A percentile compares a stretch with the other conserved stretches of the same genome.
phyloP scores from a whole-genome alignment of 2,329 filamentous ascomycete species.

The Trichoderma simmonsii region DNA sequence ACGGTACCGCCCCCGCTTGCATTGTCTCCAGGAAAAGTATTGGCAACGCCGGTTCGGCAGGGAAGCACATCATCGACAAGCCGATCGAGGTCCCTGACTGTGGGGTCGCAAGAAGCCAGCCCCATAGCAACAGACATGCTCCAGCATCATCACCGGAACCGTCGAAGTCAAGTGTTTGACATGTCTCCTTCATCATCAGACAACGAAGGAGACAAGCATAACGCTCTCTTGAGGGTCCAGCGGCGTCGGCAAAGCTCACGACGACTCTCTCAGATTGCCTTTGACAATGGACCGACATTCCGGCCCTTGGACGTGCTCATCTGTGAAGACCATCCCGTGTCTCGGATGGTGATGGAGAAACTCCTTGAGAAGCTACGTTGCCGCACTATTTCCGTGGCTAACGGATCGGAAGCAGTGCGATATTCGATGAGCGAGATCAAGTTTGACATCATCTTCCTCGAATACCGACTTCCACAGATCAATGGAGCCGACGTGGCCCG shows the following conservation, averaged over 20 bases:
- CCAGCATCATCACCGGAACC: slow-evolving; percentile 73
- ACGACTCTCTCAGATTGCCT: slow-evolving; percentile 84
- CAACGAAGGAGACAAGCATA: slow-evolving; percentile 90
- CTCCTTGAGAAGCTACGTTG: slow-evolving; percentile 92
- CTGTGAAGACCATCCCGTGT: slow-evolving; percentile 96
- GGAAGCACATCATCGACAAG: slow-evolving; percentile 59
- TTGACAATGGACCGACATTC: slow-evolving; percentile 81
- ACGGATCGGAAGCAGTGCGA: slow-evolving; percentile 85
- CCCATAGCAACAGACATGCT: slow-evolving; percentile 66
- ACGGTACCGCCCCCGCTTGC: slow-evolving; percentile 48
- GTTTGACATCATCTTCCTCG: slow-evolving; percentile 98
- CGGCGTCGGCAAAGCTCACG: slow-evolving; percentile 93
- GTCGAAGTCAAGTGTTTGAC: slow-evolving; percentile 90
- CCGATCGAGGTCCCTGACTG: slow-evolving; percentile 81
- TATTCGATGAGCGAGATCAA: slow-evolving; percentile 97
- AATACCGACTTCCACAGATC: slow-evolving; percentile 92
- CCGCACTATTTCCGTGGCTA: slow-evolving; percentile 86
- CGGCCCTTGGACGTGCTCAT: slow-evolving; percentile 90
- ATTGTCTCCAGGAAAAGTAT: slow-evolving; percentile 61
- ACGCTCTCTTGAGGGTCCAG: slow-evolving; percentile 86
- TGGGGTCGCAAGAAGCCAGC: slow-evolving; percentile 91
- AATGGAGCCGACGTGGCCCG: slow-evolving; percentile 93
- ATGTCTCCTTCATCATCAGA: slow-evolving; percentile 97
- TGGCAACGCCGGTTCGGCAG: slow-evolving; percentile 57
- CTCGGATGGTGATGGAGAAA: slow-evolving; percentile 98